phyloP scores from a whole-genome alignment of 768 basidiomycete genomes.

The Tylopilus vinaceipallidus region DNA sequence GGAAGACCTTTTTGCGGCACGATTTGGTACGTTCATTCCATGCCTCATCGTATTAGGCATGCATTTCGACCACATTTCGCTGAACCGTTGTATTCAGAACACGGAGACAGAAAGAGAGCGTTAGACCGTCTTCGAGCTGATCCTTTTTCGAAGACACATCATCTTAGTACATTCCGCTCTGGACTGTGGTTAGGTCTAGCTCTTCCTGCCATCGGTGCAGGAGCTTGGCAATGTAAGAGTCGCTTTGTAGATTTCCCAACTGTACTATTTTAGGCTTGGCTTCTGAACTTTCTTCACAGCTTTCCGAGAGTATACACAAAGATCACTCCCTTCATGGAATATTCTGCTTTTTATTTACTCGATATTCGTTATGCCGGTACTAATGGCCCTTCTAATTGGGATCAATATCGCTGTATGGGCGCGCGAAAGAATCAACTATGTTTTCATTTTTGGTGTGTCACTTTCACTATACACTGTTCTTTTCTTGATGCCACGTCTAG shows the following conservation, averaged over 20 bases:
- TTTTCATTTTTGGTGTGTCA: conserved; percentile 78
- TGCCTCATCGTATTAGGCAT: too few species aligned
- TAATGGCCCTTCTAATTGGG: conserved; percentile 77
- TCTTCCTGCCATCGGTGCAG: conserved; percentile 63
- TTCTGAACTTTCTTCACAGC: conserved; percentile 37
- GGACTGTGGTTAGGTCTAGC: conserved; percentile 73
- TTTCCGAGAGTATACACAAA: conserved; percentile 50
- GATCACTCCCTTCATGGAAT: conserved; percentile 63
- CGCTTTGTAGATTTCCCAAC: too few species aligned
- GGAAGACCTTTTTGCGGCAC: conserved; percentile 71
- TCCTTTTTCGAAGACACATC: conserved; percentile 52
- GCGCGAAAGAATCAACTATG: conserved; percentile 78
- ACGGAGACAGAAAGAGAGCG: conserved; percentile 80
- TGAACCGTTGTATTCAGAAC: too few species aligned
- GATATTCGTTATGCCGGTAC: conserved; percentile 64
- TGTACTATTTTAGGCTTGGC: too few species aligned
- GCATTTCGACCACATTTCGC: too few species aligned
- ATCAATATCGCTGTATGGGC: conserved; percentile 83
- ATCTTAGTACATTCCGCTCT: conserved; percentile 71
- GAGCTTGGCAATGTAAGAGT: conserved; percentile 53
- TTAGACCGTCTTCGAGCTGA: conserved; percentile 60
- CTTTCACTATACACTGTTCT: background rate
- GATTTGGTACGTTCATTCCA: conserved; percentile 61
- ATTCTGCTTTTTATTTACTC: conserved; percentile 79
- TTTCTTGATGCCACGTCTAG: conserved; percentile 36